Conservation (phyloP, 768 basidiomycete genomes). For the Panaeolus papilionaceus region DNA sequence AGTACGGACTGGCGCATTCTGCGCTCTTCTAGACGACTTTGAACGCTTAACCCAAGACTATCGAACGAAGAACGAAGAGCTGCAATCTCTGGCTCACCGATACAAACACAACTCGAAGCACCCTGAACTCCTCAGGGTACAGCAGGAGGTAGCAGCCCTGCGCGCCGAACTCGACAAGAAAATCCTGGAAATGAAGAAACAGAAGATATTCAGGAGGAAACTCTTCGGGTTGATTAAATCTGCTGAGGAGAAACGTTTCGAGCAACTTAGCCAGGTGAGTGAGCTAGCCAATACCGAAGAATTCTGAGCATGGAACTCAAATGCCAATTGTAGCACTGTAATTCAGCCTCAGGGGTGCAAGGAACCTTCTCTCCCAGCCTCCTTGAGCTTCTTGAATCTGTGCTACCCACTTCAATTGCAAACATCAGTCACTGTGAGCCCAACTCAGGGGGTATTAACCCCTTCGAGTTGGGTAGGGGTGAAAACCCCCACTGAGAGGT, state of each 20-base stretch:
- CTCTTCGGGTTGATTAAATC: not conserved
- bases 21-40: not conserved
- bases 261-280: not conserved
- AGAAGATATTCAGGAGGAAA: constrained; percentile 5
- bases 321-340: no score
- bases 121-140: not conserved
- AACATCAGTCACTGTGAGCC: no score
- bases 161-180: not conserved
- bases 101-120: not conserved
- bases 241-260: not conserved
- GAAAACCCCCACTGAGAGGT: no score
- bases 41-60: not conserved
- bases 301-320: no score
- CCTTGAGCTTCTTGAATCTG: no score
- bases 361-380: no score
- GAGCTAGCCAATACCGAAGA: no score
- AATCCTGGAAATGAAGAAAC: not conserved
- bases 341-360: no score
- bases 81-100: not conserved
- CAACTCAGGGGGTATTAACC: no score
- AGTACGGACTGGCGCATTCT: not conserved
- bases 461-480: no score
- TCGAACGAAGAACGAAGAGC: not conserved
- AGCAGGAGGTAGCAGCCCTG: not conserved
- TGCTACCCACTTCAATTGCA: no score